phyloP scores from a whole-genome alignment of 2,329 filamentous ascomycete genomes.

The Trichothecium roseum region DNA sequence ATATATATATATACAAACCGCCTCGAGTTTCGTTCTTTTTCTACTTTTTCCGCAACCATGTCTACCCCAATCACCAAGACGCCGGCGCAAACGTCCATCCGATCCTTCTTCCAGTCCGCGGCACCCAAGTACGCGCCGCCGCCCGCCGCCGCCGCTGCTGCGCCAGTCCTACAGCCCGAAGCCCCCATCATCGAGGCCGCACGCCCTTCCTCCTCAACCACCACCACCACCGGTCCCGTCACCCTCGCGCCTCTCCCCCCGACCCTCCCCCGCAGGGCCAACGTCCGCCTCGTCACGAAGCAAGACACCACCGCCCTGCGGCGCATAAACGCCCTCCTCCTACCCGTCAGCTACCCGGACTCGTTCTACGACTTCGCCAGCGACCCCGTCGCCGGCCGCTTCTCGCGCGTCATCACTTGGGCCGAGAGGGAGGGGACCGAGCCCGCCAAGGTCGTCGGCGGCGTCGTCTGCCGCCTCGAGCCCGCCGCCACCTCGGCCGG shows the following conservation, averaged over 20 bases:
- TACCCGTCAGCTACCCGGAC: conserved; percentile 54
- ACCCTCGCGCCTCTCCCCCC: conserved; percentile 15
- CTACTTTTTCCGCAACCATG: conserved; percentile 16
- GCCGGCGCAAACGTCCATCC: conserved; percentile 44
- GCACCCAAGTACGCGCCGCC: conserved; percentile 25
- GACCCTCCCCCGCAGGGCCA: conserved; percentile 34
- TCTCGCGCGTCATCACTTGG: conserved; percentile 53
- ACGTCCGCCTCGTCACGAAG: conserved; percentile 38
- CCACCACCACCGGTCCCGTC: conserved; percentile 13
- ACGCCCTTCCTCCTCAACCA: conserved; percentile 16
- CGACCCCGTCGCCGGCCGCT: conserved; percentile 37
- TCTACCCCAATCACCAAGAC: conserved; percentile 26
- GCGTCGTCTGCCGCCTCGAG: conserved; percentile 53
- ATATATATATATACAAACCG: no score
- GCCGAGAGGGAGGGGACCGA: conserved; percentile 29
- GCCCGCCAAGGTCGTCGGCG: conserved; percentile 45
- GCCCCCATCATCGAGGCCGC: conserved; percentile 13
- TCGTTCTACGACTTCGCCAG: conserved; percentile 49
- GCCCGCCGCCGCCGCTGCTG: conserved; percentile 13
- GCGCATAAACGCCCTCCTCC: conserved; percentile 54
- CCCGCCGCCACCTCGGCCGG: conserved; percentile 12
- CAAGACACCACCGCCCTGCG: conserved; percentile 47
- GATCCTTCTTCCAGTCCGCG: conserved; percentile 49
- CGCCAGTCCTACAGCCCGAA: conserved; percentile 1
- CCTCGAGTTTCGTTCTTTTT: no score